Conservation (phyloP, 495 filamentous ascomycete species). For the Aspergillus sparsus region DNA sequence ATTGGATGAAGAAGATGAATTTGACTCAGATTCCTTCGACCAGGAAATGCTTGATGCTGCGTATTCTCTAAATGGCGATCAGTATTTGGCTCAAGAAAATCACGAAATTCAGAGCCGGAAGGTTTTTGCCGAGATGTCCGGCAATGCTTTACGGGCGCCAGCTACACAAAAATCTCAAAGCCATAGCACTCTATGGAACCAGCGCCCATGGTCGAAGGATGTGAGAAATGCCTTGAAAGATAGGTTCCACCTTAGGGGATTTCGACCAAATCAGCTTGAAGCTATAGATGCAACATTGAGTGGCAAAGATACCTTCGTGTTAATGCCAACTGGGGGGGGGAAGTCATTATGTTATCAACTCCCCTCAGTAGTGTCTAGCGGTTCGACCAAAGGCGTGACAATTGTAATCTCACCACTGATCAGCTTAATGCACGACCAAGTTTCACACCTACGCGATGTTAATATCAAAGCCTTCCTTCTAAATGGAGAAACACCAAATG, state of each 20-base stretch:
- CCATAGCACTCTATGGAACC: conserved; percentile 42
- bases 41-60: conserved; percentile 68
- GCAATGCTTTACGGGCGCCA: conserved; percentile 44
- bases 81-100: conserved; percentile 29
- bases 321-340: conserved; percentile 97
- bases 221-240: conserved; percentile 75
- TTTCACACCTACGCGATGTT: conserved; percentile 71
- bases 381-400: conserved; percentile 81
- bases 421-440: conserved; percentile 96
- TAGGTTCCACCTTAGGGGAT: conserved; percentile 79
- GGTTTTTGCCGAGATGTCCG: conserved; percentile 58
- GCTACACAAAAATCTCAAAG: conserved; percentile 36
- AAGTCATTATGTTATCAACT: conserved; percentile 98
- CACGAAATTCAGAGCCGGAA: conserved; percentile 35
- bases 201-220: conserved; percentile 79
- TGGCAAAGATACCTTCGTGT: conserved; percentile 85
- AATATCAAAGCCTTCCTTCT: conserved; percentile 76
- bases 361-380: conserved; percentile 79
- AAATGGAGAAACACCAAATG: conserved; percentile 67
- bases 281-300: conserved; percentile 90
- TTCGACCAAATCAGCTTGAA: conserved; percentile 89
- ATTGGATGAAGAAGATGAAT: conserved; percentile 50
- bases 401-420: conserved; percentile 92
- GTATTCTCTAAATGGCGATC: conserved; percentile 54
- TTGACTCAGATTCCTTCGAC: conserved; percentile 66